Evolutionary conservation across 2,329 filamentous ascomycete genomes (phyloP), one percentile per base, ranked within the genome.

Genomic region (Monilinia vaccinii-corymbosi): DNA sequence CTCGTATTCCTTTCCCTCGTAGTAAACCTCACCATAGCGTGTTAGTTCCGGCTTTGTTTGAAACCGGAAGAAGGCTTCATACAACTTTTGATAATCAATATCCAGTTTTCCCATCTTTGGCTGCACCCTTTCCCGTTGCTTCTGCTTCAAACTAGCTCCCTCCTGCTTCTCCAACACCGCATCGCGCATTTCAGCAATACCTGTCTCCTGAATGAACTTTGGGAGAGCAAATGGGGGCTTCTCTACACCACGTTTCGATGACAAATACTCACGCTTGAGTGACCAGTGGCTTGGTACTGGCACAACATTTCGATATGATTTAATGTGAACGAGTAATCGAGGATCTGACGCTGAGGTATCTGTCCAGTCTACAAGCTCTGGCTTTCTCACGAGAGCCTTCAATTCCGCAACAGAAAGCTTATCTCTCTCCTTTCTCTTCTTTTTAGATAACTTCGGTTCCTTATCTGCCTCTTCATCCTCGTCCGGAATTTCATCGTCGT

Each of bases 1-100:
- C 75, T 99, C 94, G 71, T 90, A 94, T 73, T 99, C 94, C 74
- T 99, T 99, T 71, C 94, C 94, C 75, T 99, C 94, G 73, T 97
- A 97, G 75, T 99, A 99, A n/a, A 99, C 92, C 74, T 99, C 94
- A 45, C 94, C 94, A 68, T 96, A 99, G 47, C 92, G 84, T 36
- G 94, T 97, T 64, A 99, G 77, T 67, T 91, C 86, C 0, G 94
- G 94, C 75, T 99, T 99, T 45, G 91, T 96, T 76, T 99, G 94
- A 72, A 96, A 95, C 62, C 91, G 85, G 79, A 99, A 99, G 78
- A 99, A 99, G 4, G 94, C 94, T 72, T 97, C 94, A 76, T 97
- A 97, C 58, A 97, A 84, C 73, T 94, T 97, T 72, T 96, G 91
- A 74, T 99, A 99, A 74, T 99, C 94, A 67, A 99, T 97, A 73